These are phyloP conservation scores for Ascosphaera acerosa DNA, from an alignment of 2,329 filamentous ascomycete species.

Conservation along the genomic window DNA sequence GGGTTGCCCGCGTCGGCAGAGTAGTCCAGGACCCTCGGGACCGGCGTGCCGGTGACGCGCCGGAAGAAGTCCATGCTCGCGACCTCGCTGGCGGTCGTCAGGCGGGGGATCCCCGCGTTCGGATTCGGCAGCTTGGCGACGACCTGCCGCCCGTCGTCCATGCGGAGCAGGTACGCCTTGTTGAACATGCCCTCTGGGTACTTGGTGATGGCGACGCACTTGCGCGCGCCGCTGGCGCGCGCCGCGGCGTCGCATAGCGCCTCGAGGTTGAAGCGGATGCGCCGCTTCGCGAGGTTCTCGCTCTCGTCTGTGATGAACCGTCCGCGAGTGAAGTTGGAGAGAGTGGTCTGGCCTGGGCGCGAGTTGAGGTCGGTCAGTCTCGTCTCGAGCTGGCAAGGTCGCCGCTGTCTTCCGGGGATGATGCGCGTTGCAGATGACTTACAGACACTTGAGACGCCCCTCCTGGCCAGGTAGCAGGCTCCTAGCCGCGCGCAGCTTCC, in stretches of 20 bases:
- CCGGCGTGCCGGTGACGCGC: conserved; percentile 9
- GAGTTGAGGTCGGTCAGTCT: too few relatives aligned
- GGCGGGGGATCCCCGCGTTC: conserved; percentile 4
- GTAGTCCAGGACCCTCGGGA: conserved; percentile 12
- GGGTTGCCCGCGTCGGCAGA: conserved; percentile 6
- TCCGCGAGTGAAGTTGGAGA: conserved; percentile 1
- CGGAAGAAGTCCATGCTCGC: conserved; percentile 13
- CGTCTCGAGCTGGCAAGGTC: not conserved
- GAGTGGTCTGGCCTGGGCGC: too few relatives aligned
- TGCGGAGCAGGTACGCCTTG: conserved; percentile 11
- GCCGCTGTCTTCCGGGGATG: not conserved
- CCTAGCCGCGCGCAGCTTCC: not conserved
- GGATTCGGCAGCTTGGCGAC: conserved; percentile 7
- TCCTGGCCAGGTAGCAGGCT: not conserved
- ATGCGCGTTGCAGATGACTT: not conserved
- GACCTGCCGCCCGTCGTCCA: conserved; percentile 6
- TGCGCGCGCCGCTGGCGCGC: conserved; percentile 9
- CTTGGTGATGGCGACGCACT: conserved; percentile 12
- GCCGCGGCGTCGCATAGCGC: conserved; percentile 12
- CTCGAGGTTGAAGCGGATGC: conserved; percentile 11
- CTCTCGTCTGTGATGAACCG: not conserved
- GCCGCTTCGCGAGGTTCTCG: not conserved
- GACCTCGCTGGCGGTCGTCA: conserved; percentile 13
- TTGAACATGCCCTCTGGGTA: conserved; percentile 9
- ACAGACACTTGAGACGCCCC: conserved; percentile 2